phyloP scores from a whole-genome alignment of 805 yeast genomes.

The Tetrapisispora pingtungensis region DNA sequence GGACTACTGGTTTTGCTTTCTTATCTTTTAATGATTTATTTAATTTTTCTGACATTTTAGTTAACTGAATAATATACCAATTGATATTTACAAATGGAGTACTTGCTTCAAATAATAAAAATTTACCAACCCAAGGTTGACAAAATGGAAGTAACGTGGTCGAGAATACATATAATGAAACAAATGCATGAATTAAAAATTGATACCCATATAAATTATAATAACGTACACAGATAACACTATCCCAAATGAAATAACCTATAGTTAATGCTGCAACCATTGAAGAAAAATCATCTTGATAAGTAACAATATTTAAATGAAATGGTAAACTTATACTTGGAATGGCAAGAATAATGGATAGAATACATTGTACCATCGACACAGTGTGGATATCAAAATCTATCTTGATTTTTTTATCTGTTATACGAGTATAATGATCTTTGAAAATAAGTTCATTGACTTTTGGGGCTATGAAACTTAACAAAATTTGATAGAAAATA shows the following conservation, averaged over 20 bases:
- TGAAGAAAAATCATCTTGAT: slow-evolving; percentile 66
- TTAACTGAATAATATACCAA: slow-evolving; percentile 41
- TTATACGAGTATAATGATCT: slow-evolving; percentile 40
- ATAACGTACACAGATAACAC: slow-evolving; percentile 53
- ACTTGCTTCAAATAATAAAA: slow-evolving; percentile 74
- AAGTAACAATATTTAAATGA: slow-evolving; percentile 43
- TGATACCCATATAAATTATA: slow-evolving; percentile 64
- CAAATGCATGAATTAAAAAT: slow-evolving; percentile 71
- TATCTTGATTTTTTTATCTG: slow-evolving; percentile 37
- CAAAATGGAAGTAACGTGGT: slow-evolving; percentile 70
- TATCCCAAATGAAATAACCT: slow-evolving; percentile 90
- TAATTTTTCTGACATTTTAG: slow-evolving; percentile 1
- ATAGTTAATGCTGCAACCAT: slow-evolving; percentile 59
- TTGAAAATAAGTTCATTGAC: slow-evolving; percentile 44
- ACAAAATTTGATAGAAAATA: slow-evolving; percentile 47
- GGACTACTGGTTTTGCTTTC: slow-evolving; percentile 13
- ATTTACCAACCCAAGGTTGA: slow-evolving; percentile 70
- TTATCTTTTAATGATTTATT: not conserved
- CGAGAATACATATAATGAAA: slow-evolving; percentile 44
- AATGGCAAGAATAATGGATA: slow-evolving; percentile 48
- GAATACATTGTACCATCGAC: slow-evolving; percentile 70
- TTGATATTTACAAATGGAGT: slow-evolving; percentile 90
- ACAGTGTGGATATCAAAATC: slow-evolving; percentile 90
- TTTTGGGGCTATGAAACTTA: slow-evolving; percentile 38
- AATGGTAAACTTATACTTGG: slow-evolving; percentile 54